Evolutionary conservation across 1,139 yeast species (phyloP).

Genomic region (Spathaspora sp.): DNA sequence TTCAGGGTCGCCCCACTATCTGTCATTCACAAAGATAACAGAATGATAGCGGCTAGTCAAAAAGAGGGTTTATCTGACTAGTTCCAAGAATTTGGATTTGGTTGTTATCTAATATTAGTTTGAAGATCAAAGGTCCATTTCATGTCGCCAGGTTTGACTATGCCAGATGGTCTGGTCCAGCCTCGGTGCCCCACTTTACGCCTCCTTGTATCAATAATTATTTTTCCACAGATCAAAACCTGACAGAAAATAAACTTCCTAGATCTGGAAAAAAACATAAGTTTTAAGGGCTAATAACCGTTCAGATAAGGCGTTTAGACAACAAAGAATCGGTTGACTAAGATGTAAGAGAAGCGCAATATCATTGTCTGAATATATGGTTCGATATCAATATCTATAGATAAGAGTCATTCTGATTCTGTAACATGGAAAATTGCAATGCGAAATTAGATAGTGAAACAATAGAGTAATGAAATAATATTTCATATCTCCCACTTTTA

Average conservation of each 20-base stretch:
- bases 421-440: background rate
- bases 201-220: background rate
- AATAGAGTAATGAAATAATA: slow-evolving; percentile 1
- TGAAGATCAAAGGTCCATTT: too few species aligned
- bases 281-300: background rate
- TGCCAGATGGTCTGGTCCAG: too few species aligned
- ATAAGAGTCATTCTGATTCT: background rate
- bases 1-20: too few species aligned
- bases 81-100: background rate
- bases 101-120: too few species aligned
- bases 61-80: background rate
- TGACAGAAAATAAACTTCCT: too few species aligned
- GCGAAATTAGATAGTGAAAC: background rate
- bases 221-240: background rate
- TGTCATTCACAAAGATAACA: background rate
- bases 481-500: background rate
- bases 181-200: background rate
- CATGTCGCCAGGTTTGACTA: background rate
- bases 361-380: background rate
- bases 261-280: too few species aligned
- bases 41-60: background rate
- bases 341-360: background rate
- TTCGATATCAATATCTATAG: background rate
- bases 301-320: background rate
- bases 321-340: background rate